A percentile compares a stretch with the other conserved stretches of the same genome.
Conservation (phyloP, 1,284 basidiomycete genomes). For the Malassezia brasiliensis region DNA sequence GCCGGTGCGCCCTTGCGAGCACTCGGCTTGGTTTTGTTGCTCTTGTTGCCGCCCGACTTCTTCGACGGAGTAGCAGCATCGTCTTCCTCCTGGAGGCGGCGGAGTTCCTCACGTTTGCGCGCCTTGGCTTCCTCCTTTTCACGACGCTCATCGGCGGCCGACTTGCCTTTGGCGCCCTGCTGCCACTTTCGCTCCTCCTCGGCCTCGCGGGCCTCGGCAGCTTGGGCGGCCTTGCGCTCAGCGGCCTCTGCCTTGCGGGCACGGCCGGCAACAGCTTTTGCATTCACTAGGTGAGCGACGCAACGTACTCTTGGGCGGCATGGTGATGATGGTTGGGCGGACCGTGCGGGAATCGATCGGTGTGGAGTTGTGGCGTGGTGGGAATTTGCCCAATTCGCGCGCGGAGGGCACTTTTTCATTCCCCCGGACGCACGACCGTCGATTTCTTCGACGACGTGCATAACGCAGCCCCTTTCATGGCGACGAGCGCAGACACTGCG, state of each 20-base stretch:
- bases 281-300: slow-evolving; percentile 12
- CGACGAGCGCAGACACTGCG: background rate
- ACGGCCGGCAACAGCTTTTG: slow-evolving; percentile 30
- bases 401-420: background rate
- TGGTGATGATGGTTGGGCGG: background rate
- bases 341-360: slow-evolving; percentile 1
- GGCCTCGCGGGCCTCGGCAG: slow-evolving; percentile 57
- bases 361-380: slow-evolving; percentile 1
- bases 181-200: slow-evolving; percentile 71
- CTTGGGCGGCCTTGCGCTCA: slow-evolving; percentile 59
- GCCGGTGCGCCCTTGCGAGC: slow-evolving; percentile 35
- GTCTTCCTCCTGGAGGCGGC: slow-evolving; percentile 62
- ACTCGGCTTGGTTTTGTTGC: slow-evolving; percentile 50
- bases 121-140: slow-evolving; percentile 52
- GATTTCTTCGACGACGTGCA: no score
- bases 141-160: slow-evolving; percentile 66
- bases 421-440: no score
- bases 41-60: slow-evolving; percentile 53
- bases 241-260: slow-evolving; percentile 91
- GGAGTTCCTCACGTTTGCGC: slow-evolving; percentile 53
- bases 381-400: slow-evolving; percentile 3
- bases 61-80: slow-evolving; percentile 62
- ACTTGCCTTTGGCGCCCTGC: slow-evolving; percentile 58
- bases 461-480: no score
- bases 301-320: slow-evolving; percentile 16